Evolutionary conservation across 1,284 basidiomycete species (phyloP), one percentile per base, ranked within the genome.

Genomic region (Amylostereum areolatum): DNA sequence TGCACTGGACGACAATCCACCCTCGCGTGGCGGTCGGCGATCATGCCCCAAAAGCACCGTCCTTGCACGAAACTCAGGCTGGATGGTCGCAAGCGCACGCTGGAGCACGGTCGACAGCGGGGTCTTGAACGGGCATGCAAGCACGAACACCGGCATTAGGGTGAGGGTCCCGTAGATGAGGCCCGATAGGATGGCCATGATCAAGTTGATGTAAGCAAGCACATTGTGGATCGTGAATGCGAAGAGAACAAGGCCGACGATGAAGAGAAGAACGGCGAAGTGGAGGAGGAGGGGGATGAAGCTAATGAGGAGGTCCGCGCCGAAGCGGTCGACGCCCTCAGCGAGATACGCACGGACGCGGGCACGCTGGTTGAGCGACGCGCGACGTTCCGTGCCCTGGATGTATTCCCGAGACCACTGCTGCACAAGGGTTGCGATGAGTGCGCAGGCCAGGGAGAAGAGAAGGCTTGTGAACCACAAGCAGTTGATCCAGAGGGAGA

Each of bases 401-500:
- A 43, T 12, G 24, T 43, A 30, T 6, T 25, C 41, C 41, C 41
- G 12, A 27, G 41, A 43, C 29, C 41, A 30, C n/a, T 28, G 41
- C 8, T 43, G 18, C 41, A 47, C 24, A 12, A 34, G 32, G 7
- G 46, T 47, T 2, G 46, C 46, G 1, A 47, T 35, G 4, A 47
- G 46, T 2, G 46, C 46, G 24, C 46, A 47, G 31, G 36, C 31
- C 30, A 47, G 36, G 7, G 28, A 32, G 27, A 47, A 29, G 1
- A 32, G 28, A 6, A 47, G 39, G 30, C 46, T 47, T 8, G 31
- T 6, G 24, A 47, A 47, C 46, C 46, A 47, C 5, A 47, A 39
- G 0, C 9, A 11, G 28, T 51, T 51, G 11, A 50, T 43, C 45
- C 49, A 50, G n/a, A 50, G 12, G 1, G 33, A 25, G 4, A n/a